Percentiles rank a stretch among this genome's conserved stretches.
These are phyloP conservation scores for Wickerhamiella dianesei DNA, from an alignment of 805 yeast genomes.

Conservation along the genomic window DNA sequence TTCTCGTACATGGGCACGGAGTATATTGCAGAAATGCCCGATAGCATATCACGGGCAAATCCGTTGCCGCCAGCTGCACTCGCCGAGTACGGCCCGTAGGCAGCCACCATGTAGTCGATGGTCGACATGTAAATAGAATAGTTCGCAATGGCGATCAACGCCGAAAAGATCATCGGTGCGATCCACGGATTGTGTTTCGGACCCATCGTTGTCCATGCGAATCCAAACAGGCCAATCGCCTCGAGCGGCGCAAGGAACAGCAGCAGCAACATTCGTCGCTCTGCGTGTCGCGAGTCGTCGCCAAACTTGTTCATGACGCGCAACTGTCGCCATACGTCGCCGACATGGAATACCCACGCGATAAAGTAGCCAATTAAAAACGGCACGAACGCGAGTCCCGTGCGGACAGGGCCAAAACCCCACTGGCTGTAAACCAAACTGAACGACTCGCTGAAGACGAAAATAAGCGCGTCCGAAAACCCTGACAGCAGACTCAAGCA, in stretches of 20 bases:
- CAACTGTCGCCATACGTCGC: slow-evolving; percentile 27
- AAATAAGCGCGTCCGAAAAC: slow-evolving; percentile 31
- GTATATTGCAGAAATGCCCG: slow-evolving; percentile 30
- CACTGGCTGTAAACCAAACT: slow-evolving; percentile 27
- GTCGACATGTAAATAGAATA: slow-evolving; percentile 33
- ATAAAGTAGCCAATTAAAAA: slow-evolving; percentile 28
- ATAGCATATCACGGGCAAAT: slow-evolving; percentile 31
- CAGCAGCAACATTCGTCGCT: slow-evolving; percentile 20
- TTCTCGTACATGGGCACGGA: slow-evolving; percentile 29
- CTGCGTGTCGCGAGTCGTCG: slow-evolving; percentile 17
- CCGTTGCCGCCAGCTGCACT: slow-evolving; percentile 35
- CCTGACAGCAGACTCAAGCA: slow-evolving; percentile 30
- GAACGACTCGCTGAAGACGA: slow-evolving; percentile 30
- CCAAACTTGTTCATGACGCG: slow-evolving; percentile 23
- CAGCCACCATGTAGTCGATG: slow-evolving; percentile 32
- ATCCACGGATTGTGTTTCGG: slow-evolving; percentile 29
- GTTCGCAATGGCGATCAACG: slow-evolving; percentile 30
- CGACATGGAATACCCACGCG: slow-evolving; percentile 27
- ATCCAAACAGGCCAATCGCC: slow-evolving; percentile 30
- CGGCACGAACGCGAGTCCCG: slow-evolving; percentile 27
- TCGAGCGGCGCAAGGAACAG: slow-evolving; percentile 30
- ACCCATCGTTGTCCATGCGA: slow-evolving; percentile 33
- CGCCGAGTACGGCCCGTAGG: slow-evolving; percentile 32
- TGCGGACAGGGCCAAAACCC: slow-evolving; percentile 24
- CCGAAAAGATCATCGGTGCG: slow-evolving; percentile 30